Evolutionary conservation across 139 green algal species (phyloP), one percentile per base, ranked within the genome.

Genomic region (Trebouxia sp.): DNA sequence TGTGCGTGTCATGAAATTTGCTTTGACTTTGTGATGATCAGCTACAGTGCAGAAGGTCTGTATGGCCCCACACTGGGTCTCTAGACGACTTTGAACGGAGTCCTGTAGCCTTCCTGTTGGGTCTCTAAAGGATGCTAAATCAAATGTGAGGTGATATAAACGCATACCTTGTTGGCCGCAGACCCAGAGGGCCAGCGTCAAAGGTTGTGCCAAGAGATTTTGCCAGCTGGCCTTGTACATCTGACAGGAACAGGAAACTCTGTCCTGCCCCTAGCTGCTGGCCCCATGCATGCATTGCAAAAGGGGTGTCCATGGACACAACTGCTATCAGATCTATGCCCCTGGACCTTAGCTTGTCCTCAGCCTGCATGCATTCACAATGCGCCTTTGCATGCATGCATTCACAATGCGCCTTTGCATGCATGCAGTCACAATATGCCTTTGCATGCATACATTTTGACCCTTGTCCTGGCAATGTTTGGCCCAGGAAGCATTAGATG

Each of bases 281-380:
- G 9, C 39, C 69, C 69, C 69, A 77, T 11, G 69, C 69, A 28
- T 51, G 41, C 69, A 77, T 77, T 15, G 41, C 69, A 77, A 77
- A 77, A 20, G 69, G 41, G 0, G 69, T 77, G 41, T 77, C 69
- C 69, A 77, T 77, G n/a, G 41, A 56, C 1, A 77, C 42, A 24
- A 77, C 69, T 55, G 69, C 69, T 56, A 77, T 43, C 35, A 30
- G 28, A 35, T 72, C 62, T 35, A 72, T 35, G 37, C 62, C 62
- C 35, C 62, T 39, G 35, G 62, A 32, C 62, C 43, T 45, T 35
- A 72, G 35, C 28, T 9, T 72, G 11, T 72, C 62, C 8, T 45
- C 15, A 45, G 62, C 62, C 62, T 72, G 62, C 35, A 72, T 14
- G 47, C 14, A 14, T 53, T n/a, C n/a, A n/a, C n/a, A n/a, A n/a